Evolutionary conservation across 148 eudicot genomes (phyloP).

Genomic region (Spergularia marina): DNA sequence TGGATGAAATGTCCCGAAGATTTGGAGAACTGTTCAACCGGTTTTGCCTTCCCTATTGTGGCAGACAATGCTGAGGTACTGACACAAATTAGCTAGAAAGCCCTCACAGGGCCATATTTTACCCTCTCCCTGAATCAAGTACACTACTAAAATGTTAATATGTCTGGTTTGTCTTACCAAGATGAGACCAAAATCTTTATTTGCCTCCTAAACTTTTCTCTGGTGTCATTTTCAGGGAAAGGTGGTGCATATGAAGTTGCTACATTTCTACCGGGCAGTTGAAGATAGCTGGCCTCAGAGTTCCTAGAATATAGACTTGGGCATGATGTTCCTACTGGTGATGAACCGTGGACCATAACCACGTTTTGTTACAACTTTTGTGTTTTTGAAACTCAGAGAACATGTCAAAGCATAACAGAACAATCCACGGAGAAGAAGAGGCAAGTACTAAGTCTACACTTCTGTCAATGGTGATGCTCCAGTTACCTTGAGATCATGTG

Average conservation of each 20-base stretch:
- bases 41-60: slow-evolving; percentile 47
- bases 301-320: slow-evolving; percentile 7
- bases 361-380: too few relatives aligned
- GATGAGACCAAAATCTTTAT: background rate
- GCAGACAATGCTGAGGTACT: slow-evolving; percentile 50
- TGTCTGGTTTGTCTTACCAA: background rate
- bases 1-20: slow-evolving; percentile 76
- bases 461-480: background rate
- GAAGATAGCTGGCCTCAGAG: slow-evolving; percentile 28
- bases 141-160: background rate
- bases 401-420: too few relatives aligned
- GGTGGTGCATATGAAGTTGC: slow-evolving; percentile 47
- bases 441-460: background rate
- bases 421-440: background rate
- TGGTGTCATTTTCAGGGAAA: slow-evolving; percentile 36
- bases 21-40: slow-evolving; percentile 76
- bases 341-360: background rate
- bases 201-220: background rate
- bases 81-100: background rate
- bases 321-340: background rate
- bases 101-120: background rate
- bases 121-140: background rate
- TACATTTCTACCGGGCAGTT: slow-evolving; percentile 63
- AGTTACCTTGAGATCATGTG: background rate
- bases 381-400: background rate